A percentile compares a stretch with the other conserved stretches of the same genome.
phyloP scores from a whole-genome alignment of 2,329 filamentous ascomycete species.

The Fusarium concolor region DNA sequence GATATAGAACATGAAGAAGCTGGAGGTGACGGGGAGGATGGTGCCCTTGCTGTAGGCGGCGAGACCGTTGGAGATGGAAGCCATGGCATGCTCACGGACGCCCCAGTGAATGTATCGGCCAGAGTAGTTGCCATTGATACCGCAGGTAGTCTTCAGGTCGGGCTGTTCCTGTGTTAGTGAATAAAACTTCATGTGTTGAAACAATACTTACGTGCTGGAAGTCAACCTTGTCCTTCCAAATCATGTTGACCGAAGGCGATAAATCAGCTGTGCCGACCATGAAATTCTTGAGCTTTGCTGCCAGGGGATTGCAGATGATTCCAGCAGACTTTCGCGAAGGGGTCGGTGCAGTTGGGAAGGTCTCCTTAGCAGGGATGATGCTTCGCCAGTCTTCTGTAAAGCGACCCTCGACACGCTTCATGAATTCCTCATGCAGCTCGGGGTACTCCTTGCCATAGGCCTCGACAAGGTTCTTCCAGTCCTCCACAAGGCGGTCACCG shows the following conservation, averaged over 20 bases:
- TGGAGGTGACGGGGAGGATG: slow-evolving; percentile 67
- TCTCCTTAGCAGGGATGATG: slow-evolving; percentile 58
- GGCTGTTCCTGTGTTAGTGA: slow-evolving; percentile 44
- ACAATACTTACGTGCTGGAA: slow-evolving; percentile 56
- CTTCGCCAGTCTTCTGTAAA: slow-evolving; percentile 61
- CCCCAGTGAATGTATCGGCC: slow-evolving; percentile 71
- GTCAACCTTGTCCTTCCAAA: slow-evolving; percentile 63
- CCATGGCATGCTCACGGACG: slow-evolving; percentile 72
- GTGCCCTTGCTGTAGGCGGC: slow-evolving; percentile 67
- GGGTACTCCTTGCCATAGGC: slow-evolving; percentile 59
- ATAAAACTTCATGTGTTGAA: neutral
- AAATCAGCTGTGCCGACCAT: slow-evolving; percentile 67
- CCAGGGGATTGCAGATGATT: slow-evolving; percentile 63
- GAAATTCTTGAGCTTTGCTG: slow-evolving; percentile 58
- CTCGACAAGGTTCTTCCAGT: slow-evolving; percentile 59
- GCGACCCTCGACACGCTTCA: slow-evolving; percentile 59
- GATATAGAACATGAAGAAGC: slow-evolving; percentile 73
- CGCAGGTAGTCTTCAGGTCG: slow-evolving; percentile 55
- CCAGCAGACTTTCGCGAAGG: slow-evolving; percentile 63
- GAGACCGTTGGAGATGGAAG: slow-evolving; percentile 66
- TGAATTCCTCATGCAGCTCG: slow-evolving; percentile 62
- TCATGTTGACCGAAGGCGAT: slow-evolving; percentile 66
- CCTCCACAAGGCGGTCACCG: slow-evolving; percentile 58
- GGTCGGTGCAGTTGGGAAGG: slow-evolving; percentile 60
- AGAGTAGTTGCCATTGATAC: slow-evolving; percentile 65